Base-by-base conservation (phyloP, 2,329 filamentous ascomycete species). In the Beauveria sp. region DNA sequence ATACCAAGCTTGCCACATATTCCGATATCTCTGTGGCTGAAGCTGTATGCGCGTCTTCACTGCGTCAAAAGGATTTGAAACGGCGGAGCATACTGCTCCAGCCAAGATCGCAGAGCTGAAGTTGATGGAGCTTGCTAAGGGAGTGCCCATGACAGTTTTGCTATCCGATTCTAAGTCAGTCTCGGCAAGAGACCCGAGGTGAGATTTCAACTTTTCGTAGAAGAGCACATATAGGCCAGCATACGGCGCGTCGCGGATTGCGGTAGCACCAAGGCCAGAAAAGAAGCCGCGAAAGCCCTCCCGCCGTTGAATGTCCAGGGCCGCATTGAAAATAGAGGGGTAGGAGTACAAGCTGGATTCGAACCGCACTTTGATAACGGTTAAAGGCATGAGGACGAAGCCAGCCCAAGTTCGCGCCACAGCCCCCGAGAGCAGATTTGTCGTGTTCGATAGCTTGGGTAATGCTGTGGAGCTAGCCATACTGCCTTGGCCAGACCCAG, bases 51-150 rank as follows among this genome's bases (percentile, higher is more conserved):
- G 81, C 24, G 95, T 99, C 78, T 99, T 99, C 73, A 98, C 87
- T 1, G 92, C 92, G 74, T 99, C 95, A 70, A 98, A 98, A 0
- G 95, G 95, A 73, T 99, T 99, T 9, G 95, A 97, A 43, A 98
- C 81, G 4, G 88, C 87, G 1, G 93, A 97, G 60, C 92, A 96
- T 34, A 90, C 77, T 1, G 87, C 88, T 0, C 91, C 93, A 3
- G 93, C 92, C 4, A 93, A 70, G 3, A 91, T 86, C 14, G 90
- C 93, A 0, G 91, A 93, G 16, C 84, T 78, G 69, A 97, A 97
- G 73, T 99, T 96, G 68, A 97, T 89, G 1, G 83, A 83, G 83
- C 85, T 45, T 79, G 74, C 72, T 45, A 71, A 52, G 10, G 70
- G 68, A 8, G 68, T 60, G 28, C 68, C 66, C 72, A 75, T 74